A percentile compares a stretch with the other conserved stretches of the same genome.
Evolutionary conservation across 2,329 filamentous ascomycete species (phyloP).

Genomic region (Paraphaeosphaeria sporulosa): DNA sequence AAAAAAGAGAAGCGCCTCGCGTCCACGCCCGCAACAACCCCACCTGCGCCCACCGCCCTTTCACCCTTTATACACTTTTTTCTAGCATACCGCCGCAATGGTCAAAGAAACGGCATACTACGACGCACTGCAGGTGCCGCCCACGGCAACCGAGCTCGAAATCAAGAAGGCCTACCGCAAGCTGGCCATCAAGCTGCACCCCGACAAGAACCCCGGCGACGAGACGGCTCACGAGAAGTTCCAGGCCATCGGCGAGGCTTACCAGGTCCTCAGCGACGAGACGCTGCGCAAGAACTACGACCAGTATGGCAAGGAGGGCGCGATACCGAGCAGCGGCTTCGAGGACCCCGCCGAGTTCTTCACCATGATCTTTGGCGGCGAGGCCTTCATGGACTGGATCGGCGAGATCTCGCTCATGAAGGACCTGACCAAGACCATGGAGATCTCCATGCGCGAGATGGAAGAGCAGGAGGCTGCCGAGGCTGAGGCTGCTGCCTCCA

Average conservation of each 20-base stretch:
- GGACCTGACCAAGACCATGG: conserved; percentile 97
- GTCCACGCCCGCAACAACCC: background rate
- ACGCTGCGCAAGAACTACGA: conserved; percentile 93
- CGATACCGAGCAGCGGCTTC: conserved; percentile 89
- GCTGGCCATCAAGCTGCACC: conserved; percentile 90
- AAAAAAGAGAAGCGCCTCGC: conserved; percentile 16
- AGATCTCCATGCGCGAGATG: conserved; percentile 86
- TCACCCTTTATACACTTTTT: background rate
- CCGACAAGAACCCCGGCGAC: conserved; percentile 98
- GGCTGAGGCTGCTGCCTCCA: conserved; percentile 49
- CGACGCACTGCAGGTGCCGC: conserved; percentile 83
- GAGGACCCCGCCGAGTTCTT: conserved; percentile 97
- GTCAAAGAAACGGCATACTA: conserved; percentile 90
- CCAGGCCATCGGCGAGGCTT: conserved; percentile 79
- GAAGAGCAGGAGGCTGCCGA: conserved; percentile 72
- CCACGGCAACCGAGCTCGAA: conserved; percentile 86
- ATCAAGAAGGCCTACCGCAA: conserved; percentile 97
- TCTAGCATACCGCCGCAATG: conserved; percentile 61
- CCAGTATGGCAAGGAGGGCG: conserved; percentile 94
- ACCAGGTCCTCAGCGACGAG: conserved; percentile 84
- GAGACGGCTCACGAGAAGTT: conserved; percentile 94
- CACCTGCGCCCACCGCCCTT: conserved; percentile 2
- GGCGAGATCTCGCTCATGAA: conserved; percentile 99
- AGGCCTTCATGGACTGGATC: conserved; percentile 95
- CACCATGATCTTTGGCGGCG: conserved; percentile 96